phyloP scores from a whole-genome alignment of 495 filamentous ascomycete genomes.

The Collariella sp. region DNA sequence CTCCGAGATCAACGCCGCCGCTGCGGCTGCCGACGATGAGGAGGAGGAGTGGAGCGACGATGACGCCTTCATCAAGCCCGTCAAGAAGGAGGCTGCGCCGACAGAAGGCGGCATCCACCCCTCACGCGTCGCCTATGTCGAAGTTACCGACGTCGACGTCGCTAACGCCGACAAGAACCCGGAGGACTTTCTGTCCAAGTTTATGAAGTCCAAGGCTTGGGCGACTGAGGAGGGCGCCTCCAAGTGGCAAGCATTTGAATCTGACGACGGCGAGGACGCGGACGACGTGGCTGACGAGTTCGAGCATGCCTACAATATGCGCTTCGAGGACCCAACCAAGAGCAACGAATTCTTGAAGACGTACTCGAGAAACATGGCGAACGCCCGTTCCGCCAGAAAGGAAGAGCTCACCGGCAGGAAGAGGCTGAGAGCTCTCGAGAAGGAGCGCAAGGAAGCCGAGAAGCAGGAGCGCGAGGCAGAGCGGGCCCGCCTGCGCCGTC shows the following conservation, averaged over 20 bases:
- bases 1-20: constrained; percentile 65
- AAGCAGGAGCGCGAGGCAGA: constrained; percentile 70
- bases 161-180: constrained; percentile 82
- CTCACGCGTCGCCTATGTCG: constrained; percentile 38
- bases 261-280: constrained; percentile 83
- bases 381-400: constrained; percentile 70
- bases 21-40: constrained; percentile 32
- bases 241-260: constrained; percentile 71
- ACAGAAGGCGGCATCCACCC: constrained; percentile 35
- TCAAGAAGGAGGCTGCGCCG: constrained; percentile 37
- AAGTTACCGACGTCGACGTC: constrained; percentile 52
- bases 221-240: constrained; percentile 40
- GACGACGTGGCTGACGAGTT: constrained; percentile 74
- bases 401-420: constrained; percentile 70
- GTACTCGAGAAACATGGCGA: constrained; percentile 76
- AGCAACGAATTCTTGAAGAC: constrained; percentile 77
- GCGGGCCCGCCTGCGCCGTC: constrained; percentile 68
- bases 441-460: constrained; percentile 66
- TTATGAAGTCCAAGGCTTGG: constrained; percentile 85
- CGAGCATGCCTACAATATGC: constrained; percentile 91
- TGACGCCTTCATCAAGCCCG: constrained; percentile 59
- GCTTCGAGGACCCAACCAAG: constrained; percentile 83
- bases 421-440: constrained; percentile 66
- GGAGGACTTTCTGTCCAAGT: constrained; percentile 81
- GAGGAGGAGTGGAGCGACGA: constrained; percentile 57